phyloP scores from a whole-genome alignment of 257 asterid genomes.

The Forsythia suspensa region DNA sequence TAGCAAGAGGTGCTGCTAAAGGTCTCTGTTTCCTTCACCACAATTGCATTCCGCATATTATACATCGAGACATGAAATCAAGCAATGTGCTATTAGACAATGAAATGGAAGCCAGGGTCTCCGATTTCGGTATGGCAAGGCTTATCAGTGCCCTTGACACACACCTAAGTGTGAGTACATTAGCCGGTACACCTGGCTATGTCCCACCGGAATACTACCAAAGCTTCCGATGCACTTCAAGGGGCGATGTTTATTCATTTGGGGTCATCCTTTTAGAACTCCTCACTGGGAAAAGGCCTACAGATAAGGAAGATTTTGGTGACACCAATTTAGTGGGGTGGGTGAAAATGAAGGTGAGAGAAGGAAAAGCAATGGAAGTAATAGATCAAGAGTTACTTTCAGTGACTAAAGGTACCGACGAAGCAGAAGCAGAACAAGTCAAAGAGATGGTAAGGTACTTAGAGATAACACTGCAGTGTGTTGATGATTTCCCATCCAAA shows the following conservation, averaged over 20 bases:
- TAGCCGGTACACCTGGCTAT: slow-evolving; percentile 95
- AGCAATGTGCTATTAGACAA: slow-evolving; percentile 80
- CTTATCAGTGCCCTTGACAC: slow-evolving; percentile 90
- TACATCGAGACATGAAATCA: slow-evolving; percentile 94
- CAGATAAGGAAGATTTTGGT: slow-evolving; percentile 94
- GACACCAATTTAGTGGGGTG: slow-evolving; percentile 94
- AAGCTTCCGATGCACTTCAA: slow-evolving; percentile 93
- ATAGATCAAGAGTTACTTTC: slow-evolving; percentile 55
- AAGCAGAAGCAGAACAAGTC: slow-evolving; percentile 67
- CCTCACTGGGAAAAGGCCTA: slow-evolving; percentile 82
- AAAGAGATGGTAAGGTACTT: slow-evolving; percentile 89
- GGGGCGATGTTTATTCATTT: slow-evolving; percentile 86
- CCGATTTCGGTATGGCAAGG: slow-evolving; percentile 96
- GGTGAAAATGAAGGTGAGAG: slow-evolving; percentile 91
- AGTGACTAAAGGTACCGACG: slow-evolving; percentile 53
- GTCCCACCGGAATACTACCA: slow-evolving; percentile 97
- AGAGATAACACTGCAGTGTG: slow-evolving; percentile 80
- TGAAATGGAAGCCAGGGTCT: slow-evolving; percentile 84
- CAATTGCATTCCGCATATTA: slow-evolving; percentile 93
- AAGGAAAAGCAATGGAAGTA: slow-evolving; percentile 87
- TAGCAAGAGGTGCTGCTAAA: slow-evolving; percentile 88
- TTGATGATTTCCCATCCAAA: slow-evolving; percentile 90
- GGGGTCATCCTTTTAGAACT: slow-evolving; percentile 85
- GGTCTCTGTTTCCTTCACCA: slow-evolving; percentile 96
- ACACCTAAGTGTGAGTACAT: slow-evolving; percentile 81